phyloP scores from a whole-genome alignment of 2,329 filamentous ascomycete species.

The Botryotinia calthae region DNA sequence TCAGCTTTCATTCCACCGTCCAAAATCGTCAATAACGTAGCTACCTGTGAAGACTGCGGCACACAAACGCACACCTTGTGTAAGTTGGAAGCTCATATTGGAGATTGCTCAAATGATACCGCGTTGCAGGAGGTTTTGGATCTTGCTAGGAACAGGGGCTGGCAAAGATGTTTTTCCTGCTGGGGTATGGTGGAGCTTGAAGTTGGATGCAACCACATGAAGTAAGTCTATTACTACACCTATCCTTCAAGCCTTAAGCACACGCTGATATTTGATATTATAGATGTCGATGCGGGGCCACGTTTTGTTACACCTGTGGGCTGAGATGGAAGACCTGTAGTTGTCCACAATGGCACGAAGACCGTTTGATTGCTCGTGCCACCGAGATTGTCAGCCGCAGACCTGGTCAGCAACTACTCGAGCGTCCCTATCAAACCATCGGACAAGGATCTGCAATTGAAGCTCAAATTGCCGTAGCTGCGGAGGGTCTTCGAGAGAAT shows the following conservation, averaged over 20 bases:
- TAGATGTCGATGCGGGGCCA: constrained; percentile 46
- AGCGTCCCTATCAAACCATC: neutral
- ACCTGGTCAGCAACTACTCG: neutral
- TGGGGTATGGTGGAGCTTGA: constrained; percentile 48
- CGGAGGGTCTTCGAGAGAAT: constrained; percentile 37
- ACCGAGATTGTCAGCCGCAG: constrained; percentile 35
- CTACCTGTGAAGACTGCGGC: constrained; percentile 45
- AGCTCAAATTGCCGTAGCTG: constrained; percentile 32
- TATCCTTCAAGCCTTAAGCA: neutral
- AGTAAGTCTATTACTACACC: constrained; percentile 41
- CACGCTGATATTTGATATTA: constrained; percentile 13
- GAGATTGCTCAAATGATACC: constrained; percentile 49
- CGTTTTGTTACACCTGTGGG: constrained; percentile 54
- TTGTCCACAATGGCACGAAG: constrained; percentile 44
- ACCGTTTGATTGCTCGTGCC: constrained; percentile 37
- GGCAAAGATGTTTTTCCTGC: constrained; percentile 52
- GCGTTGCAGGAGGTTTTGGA: constrained; percentile 43
- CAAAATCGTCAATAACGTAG: constrained; percentile 40
- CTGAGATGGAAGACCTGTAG: constrained; percentile 42
- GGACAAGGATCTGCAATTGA: constrained; percentile 36
- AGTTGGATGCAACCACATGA: constrained; percentile 57
- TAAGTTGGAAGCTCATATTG: constrained; percentile 47
- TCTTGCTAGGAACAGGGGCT: constrained; percentile 45
- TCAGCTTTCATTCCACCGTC: constrained; percentile 46
- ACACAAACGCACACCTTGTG: constrained; percentile 50